Evolutionary conservation across 306 rosid genomes (phyloP), one percentile per base, ranked within the genome.

Genomic region (Morella rubra): DNA sequence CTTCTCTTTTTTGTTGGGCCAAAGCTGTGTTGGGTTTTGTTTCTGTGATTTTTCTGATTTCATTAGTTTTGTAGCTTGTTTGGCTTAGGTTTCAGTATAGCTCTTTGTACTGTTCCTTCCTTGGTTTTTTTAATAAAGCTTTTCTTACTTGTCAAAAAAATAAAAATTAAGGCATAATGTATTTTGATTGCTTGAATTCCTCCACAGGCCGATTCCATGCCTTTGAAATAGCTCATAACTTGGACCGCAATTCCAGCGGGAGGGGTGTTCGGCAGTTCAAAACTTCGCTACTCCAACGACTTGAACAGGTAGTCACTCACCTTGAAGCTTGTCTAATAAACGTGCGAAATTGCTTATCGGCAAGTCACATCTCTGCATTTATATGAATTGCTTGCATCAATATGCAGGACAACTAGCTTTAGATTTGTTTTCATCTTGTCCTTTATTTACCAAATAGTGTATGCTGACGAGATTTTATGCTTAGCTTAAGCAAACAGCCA

Each of bases 201-300:
- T 86, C 60, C 76, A 73, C 89, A 93, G 98, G 98, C 65, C 98
- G 97, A 5, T 91, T 91, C 78, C 97, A 91, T 44, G 97, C 98
- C 85, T 93, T 93, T 79, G 97, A 76, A 80, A 85, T 87, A 73
- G 91, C 97, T 49, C 98, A 94, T 79, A 73, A 76, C 79, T 79
- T 58, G 76, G 98, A 94, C 84, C 85, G 86, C 62, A 85, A 82
- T 92, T 94, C 98, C 0, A 89, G 79, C 62, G 93, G 92, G 44
- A 78, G 98, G 54, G 93, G 97, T 69, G 98, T 94, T 79, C 87
- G 97, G 72, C 98, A 94, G 71, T 92, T 94, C 90, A 94, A 94
- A 89, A 94, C 98, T 24, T 27, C 91, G 52, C 97, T 94, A 49
- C 98, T 94, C 71, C 92, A 87, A 76, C 85, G 98, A 83, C 98